A percentile compares a stretch with the other conserved stretches of the same genome.
Conservation (phyloP, 352 stramenopile species). For the Pseudoperonospora humuli region DNA sequence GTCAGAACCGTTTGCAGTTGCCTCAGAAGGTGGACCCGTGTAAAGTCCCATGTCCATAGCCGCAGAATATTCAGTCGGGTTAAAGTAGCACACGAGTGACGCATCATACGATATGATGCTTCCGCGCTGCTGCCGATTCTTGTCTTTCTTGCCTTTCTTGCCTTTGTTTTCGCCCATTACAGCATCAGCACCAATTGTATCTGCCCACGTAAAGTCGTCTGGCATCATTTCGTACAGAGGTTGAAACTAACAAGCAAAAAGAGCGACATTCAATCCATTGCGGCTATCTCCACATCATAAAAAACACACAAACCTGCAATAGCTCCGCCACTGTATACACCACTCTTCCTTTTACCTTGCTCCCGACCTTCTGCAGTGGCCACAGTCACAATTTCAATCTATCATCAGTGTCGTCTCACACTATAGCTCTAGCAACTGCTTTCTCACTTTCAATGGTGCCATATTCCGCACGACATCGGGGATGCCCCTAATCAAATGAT, state of each 20-base stretch:
- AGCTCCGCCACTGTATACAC: slow-evolving; percentile 63
- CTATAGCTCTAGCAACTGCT: not conserved
- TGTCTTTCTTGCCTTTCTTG: slow-evolving; percentile 44
- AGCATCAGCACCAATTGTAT: slow-evolving; percentile 46
- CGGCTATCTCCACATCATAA: not conserved
- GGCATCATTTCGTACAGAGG: slow-evolving; percentile 62
- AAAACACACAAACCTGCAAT: slow-evolving; percentile 28
- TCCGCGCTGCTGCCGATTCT: slow-evolving; percentile 20
- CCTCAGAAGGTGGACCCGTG: slow-evolving; percentile 29
- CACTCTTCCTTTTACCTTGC: slow-evolving; percentile 36
- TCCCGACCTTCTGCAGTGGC: slow-evolving; percentile 29
- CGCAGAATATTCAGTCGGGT: slow-evolving; percentile 62
- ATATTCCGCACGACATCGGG: slow-evolving; percentile 41
- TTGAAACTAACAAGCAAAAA: slow-evolving; percentile 40
- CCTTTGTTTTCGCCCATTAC: slow-evolving; percentile 46
- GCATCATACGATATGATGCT: slow-evolving; percentile 58
- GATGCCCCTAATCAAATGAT: slow-evolving; percentile 31
- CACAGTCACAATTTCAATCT: slow-evolving; percentile 2
- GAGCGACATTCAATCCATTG: not conserved
- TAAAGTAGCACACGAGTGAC: slow-evolving; percentile 71
- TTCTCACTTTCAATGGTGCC: slow-evolving; percentile 27
- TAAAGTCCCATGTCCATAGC: slow-evolving; percentile 54
- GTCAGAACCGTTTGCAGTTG: slow-evolving; percentile 5
- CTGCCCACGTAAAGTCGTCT: slow-evolving; percentile 47
- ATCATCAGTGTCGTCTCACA: too few species aligned